Percentiles rank a stretch among this genome's conserved stretches.
Conservation (phyloP, 129 eudicot species). For the Flaveria robusta region DNA sequence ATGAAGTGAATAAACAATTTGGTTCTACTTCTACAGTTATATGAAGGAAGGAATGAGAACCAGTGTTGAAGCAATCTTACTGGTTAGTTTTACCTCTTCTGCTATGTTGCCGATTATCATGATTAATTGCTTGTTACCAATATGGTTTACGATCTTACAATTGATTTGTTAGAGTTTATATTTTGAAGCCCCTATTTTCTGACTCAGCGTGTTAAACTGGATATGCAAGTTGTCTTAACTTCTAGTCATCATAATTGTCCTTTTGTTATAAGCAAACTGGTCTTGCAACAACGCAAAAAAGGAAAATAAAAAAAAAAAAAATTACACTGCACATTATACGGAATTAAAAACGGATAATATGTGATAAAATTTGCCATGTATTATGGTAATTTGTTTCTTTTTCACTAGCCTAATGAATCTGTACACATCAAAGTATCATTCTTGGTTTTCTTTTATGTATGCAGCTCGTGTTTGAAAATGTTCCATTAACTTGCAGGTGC, state of each 20-base stretch:
- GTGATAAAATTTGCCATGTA: background rate
- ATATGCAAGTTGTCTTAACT: no score
- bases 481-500: conserved; percentile 51
- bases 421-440: background rate
- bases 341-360: no score
- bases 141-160: background rate
- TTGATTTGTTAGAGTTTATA: background rate
- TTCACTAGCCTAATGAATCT: background rate
- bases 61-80: conserved; percentile 75
- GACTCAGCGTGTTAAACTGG: background rate
- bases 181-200: background rate
- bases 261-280: background rate
- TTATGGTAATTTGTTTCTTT: no score
- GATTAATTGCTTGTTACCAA: conserved; percentile 14
- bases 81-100: conserved; percentile 44
- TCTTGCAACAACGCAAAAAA: conserved; percentile 8
- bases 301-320: background rate
- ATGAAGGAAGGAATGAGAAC: conserved; percentile 90
- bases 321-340: background rate
- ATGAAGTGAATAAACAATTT: conserved; percentile 19
- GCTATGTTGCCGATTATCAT: background rate
- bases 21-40: conserved; percentile 46
- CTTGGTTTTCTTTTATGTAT: background rate
- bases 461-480: conserved; percentile 2
- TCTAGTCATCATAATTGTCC: background rate